phyloP scores from a whole-genome alignment of 306 rosid species.

The Dryas drummondii region DNA sequence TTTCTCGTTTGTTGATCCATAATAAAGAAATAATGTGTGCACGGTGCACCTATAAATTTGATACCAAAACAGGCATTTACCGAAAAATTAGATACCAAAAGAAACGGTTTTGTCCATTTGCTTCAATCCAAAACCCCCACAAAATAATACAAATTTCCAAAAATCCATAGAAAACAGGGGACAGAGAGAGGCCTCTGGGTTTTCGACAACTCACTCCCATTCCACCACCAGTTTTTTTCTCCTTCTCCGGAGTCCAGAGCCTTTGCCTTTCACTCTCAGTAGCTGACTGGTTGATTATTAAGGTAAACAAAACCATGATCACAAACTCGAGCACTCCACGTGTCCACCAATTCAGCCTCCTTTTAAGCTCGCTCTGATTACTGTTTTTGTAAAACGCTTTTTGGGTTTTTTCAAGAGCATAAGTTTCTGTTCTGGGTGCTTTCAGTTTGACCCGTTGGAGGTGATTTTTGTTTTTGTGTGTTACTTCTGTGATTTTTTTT shows the following conservation, averaged over 20 bases:
- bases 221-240: constrained; percentile 6
- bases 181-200: background rate
- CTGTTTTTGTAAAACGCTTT: background rate
- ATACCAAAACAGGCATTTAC: background rate
- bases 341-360: constrained; percentile 7
- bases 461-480: background rate
- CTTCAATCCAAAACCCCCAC: background rate
- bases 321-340: background rate
- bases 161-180: background rate
- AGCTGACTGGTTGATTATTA: background rate
- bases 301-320: constrained; percentile 6
- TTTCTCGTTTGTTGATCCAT: no score
- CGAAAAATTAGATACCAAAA: constrained; percentile 1
- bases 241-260: constrained; percentile 12
- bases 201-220: background rate
- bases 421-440: background rate
- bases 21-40: no score
- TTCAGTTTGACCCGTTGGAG: background rate
- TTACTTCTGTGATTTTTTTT: background rate
- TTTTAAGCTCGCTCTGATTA: background rate
- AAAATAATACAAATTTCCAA: constrained; percentile 4
- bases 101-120: constrained; percentile 11
- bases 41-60: background rate
- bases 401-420: background rate
- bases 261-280: constrained; percentile 4